These are phyloP conservation scores for Penicillium sp. DNA, from an alignment of 2,329 filamentous ascomycete species.

Conservation along the genomic window DNA sequence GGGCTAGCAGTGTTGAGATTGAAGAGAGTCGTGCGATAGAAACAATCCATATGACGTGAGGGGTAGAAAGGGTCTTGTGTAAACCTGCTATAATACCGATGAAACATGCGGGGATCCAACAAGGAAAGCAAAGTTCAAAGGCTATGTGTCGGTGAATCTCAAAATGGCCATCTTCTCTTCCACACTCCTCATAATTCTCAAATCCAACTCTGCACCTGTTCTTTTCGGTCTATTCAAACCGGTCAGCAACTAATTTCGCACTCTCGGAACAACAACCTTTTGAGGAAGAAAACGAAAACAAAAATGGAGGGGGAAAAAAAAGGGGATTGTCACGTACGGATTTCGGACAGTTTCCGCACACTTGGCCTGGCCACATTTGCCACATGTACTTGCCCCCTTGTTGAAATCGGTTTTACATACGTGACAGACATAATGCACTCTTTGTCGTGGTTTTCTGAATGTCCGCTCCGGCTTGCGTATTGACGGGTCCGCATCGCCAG, in stretches of 20 bases:
- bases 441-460: constrained; percentile 32
- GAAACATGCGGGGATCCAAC: too few relatives aligned
- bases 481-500: constrained; percentile 39
- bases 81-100: too few relatives aligned
- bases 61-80: too few relatives aligned
- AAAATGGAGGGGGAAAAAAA: neutral
- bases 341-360: constrained; percentile 38
- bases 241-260: neutral
- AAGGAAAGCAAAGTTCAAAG: neutral
- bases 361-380: constrained; percentile 37
- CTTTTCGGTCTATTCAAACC: constrained; percentile 34
- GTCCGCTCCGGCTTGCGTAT: constrained; percentile 30
- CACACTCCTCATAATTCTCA: constrained; percentile 33
- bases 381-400: constrained; percentile 29
- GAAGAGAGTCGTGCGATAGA: too few relatives aligned
- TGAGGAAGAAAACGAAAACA: too few relatives aligned
- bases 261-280: neutral
- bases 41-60: too few relatives aligned
- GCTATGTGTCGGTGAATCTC: neutral
- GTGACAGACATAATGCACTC: constrained; percentile 41
- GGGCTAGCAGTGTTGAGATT: too few relatives aligned
- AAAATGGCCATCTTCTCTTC: constrained; percentile 35
- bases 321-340: constrained; percentile 30
- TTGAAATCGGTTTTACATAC: constrained; percentile 32
- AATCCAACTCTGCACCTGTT: constrained; percentile 34